A percentile compares a stretch with the other conserved stretches of the same genome.
Evolutionary conservation across 768 basidiomycete genomes (phyloP).

Genomic region (Psilocybe subaeruginosa): DNA sequence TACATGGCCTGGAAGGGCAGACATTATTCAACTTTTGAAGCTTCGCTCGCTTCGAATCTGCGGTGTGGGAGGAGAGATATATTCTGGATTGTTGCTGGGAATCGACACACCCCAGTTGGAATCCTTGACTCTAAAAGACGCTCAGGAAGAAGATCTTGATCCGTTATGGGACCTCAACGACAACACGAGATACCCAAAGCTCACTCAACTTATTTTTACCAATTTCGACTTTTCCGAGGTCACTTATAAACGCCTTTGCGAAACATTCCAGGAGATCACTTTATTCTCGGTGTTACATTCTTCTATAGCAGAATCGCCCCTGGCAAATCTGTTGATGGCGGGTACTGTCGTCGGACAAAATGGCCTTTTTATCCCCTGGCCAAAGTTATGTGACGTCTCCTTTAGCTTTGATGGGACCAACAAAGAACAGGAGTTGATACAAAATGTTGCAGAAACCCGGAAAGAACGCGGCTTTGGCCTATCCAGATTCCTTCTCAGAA

Average conservation of each 20-base stretch:
- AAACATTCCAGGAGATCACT: slow-evolving; percentile 35
- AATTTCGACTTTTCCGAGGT: slow-evolving; percentile 42
- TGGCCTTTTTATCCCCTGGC: slow-evolving; percentile 33
- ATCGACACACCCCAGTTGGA: slow-evolving; percentile 42
- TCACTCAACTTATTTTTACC: slow-evolving; percentile 40
- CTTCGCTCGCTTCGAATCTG: slow-evolving; percentile 46
- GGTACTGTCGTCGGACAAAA: slow-evolving; percentile 9
- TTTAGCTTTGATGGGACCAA: slow-evolving; percentile 29
- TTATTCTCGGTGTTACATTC: slow-evolving; percentile 32
- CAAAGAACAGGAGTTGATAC: slow-evolving; percentile 28
- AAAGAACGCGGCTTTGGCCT: slow-evolving; percentile 29
- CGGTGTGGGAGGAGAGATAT: slow-evolving; percentile 37
- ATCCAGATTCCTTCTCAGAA: slow-evolving; percentile 30
- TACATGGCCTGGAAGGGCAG: slow-evolving; percentile 27
- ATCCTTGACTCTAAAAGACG: slow-evolving; percentile 44
- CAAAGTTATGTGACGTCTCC: slow-evolving; percentile 33
- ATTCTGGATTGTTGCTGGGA: slow-evolving; percentile 39
- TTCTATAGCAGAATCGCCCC: slow-evolving; percentile 21
- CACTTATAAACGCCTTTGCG: slow-evolving; percentile 32
- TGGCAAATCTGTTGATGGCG: slow-evolving; percentile 31
- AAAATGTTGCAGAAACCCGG: slow-evolving; percentile 28
- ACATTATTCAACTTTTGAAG: slow-evolving; percentile 33
- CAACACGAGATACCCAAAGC: slow-evolving; percentile 31
- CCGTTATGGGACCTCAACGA: slow-evolving; percentile 30
- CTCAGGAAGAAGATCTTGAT: slow-evolving; percentile 45